These are phyloP conservation scores for Globisporangium heterothallicum DNA, from an alignment of 352 stramenopile genomes.

Conservation along the genomic window DNA sequence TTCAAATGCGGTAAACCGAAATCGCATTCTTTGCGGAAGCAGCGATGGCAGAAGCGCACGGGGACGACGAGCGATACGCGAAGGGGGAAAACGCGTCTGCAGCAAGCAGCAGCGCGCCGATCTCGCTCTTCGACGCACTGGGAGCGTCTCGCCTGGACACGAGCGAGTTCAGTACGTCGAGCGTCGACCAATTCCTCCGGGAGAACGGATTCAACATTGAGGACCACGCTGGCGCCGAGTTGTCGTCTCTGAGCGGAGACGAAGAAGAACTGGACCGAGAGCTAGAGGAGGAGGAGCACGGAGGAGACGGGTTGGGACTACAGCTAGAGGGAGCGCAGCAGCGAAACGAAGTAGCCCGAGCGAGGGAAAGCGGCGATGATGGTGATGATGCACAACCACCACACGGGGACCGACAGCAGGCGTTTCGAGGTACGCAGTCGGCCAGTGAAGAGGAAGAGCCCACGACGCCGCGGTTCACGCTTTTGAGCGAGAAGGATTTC, in stretches of 20 bases:
- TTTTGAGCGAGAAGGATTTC: constrained; percentile 53
- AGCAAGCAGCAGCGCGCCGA: constrained; percentile 13
- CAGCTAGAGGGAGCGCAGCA: constrained; percentile 2
- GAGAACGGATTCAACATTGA: constrained; percentile 67
- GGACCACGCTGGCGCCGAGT: constrained; percentile 17
- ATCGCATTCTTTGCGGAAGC: no score
- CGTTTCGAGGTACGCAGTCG: constrained; percentile 10
- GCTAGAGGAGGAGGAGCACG: constrained; percentile 6
- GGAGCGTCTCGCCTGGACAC: constrained; percentile 2
- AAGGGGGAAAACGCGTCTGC: constrained; percentile 8
- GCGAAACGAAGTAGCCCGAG: neutral
- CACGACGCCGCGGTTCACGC: constrained; percentile 48
- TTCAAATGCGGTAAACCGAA: no score
- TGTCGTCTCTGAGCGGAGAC: constrained; percentile 31
- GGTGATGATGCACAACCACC: neutral
- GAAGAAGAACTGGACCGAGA: constrained; percentile 17
- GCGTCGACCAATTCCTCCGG: constrained; percentile 73
- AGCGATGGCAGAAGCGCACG: neutral
- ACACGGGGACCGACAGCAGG: neutral
- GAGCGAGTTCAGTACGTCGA: constrained; percentile 53
- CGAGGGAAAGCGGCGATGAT: no score
- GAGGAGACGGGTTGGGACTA: constrained; percentile 17
- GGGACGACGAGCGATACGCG: constrained; percentile 25
- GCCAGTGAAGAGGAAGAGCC: constrained; percentile 22
- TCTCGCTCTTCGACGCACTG: no score